Evolutionary conservation across 148 eudicot genomes (phyloP), one percentile per base, ranked within the genome.

Genomic region (Beta vulgaris): DNA sequence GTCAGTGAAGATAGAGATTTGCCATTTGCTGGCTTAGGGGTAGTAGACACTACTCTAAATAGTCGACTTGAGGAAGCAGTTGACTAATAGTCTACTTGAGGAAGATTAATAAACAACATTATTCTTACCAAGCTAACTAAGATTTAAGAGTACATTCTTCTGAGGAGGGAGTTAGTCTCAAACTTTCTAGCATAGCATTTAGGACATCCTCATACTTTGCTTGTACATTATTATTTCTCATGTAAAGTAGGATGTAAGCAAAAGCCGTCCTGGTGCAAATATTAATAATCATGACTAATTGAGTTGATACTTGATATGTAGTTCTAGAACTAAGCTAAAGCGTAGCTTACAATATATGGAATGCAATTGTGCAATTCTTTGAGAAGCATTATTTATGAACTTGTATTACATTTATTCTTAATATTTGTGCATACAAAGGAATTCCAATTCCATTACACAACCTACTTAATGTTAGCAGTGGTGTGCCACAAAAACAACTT

Each of bases 11-110:
- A 95, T 82, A 89, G 78, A 71, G 96, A 80, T 46, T 92, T 95
- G 43, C 80, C 73, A 32, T 95, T 95, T 82, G 98, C 98, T 85
- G 98, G 98, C 79, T 95, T 95, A 85, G 98, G 93, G 90, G 98
- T 95, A 92, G 58, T 14, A 63, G 21, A 15, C n/a, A 29, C 49
- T 25, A 32, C 36, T 68, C 26, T 44, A 11, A 19, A 16, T 46
- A n/a, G n/a, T n/a, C n/a, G n/a, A n/a, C n/a, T n/a, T n/a, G n/a
- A n/a, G n/a, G n/a, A n/a, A n/a, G n/a, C n/a, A n/a, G n/a, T n/a
- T n/a, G n/a, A n/a, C n/a, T n/a, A n/a, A n/a, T n/a, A n/a, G n/a
- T n/a, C n/a, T n/a, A n/a, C n/a, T n/a, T n/a, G n/a, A n/a, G n/a
- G n/a, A n/a, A n/a, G n/a, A n/a, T n/a, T n/a, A n/a, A n/a, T n/a